phyloP scores from a whole-genome alignment of 345 rosid species.

The Sisymbrium irio region DNA sequence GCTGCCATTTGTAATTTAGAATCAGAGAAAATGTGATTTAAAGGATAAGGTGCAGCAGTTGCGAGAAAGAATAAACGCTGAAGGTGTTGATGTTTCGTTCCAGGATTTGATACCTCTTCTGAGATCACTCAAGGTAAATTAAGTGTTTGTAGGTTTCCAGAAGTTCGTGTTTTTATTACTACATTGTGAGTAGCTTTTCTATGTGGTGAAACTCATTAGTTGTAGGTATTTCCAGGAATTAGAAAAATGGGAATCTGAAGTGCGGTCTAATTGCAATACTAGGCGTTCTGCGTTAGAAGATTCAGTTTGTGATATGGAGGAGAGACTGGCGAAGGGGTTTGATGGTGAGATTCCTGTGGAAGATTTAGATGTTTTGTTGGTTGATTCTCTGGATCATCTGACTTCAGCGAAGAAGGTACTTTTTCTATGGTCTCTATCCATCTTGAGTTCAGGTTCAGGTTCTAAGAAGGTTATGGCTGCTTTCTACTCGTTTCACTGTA shows the following conservation, averaged over 20 bases:
- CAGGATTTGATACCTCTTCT: conserved; percentile 45
- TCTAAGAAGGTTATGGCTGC: background rate
- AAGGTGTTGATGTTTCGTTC: conserved; percentile 38
- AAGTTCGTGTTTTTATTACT: background rate
- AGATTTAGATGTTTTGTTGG: conserved; percentile 42
- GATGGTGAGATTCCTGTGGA: conserved; percentile 35
- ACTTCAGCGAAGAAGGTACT: conserved; percentile 55
- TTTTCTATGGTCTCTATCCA: background rate
- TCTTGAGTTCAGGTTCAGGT: background rate
- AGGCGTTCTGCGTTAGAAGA: conserved; percentile 46
- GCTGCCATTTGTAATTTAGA: conserved; percentile 41
- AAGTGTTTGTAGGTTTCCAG: too few species aligned
- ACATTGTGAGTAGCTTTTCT: background rate
- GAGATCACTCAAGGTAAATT: conserved; percentile 46
- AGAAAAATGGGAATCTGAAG: conserved; percentile 50
- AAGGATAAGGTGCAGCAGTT: conserved; percentile 38
- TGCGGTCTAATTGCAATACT: conserved; percentile 36
- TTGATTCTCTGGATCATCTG: conserved; percentile 42
- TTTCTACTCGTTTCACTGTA: conserved; percentile 20
- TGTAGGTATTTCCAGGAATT: conserved; percentile 40
- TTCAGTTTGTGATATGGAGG: conserved; percentile 48
- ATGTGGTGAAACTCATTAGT: conserved; percentile 3
- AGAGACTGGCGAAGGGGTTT: conserved; percentile 37
- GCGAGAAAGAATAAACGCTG: conserved; percentile 38
- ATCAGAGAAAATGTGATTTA: conserved; percentile 40